Base-by-base conservation (phyloP, 1,284 basidiomycete genomes). In the Gomphus bonarii region DNA sequence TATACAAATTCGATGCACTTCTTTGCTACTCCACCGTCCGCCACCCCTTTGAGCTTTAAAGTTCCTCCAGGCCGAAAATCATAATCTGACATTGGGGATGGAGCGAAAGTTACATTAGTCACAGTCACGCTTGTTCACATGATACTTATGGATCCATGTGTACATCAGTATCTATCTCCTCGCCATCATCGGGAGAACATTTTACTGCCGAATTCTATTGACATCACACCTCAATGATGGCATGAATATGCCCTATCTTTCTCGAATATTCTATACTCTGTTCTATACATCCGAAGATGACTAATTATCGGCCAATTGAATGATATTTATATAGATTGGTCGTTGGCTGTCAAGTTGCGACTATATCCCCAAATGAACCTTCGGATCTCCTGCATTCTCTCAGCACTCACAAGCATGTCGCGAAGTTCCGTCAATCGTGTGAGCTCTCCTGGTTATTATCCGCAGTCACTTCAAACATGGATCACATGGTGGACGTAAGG, bases 41-140 rank as follows among this genome's bases (percentile, higher is more conserved):
- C 76, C 38, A 85, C 82, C 36, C 87, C 84, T 73, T 95, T 95
- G 69, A 95, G 79, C 72, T 94, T 95, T 68, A 95, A 84, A 62
- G 88, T 84, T 65, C 93, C 92, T 49, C 91, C 88, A 48, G 91
- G 84, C 66, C 83, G 84, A 71, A 88, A 78, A 72, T 90, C 82
- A 72, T 95, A 95, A 69, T 91, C 91, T 63, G 82, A 81, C 84
- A 89, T 88, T 65, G 62, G 61, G 60, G 50, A 47, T 56, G 60
- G 65, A 53, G 28, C 28, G 49, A 50, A 53, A 40, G 54, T 30
- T 12, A 35, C 49, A 43, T 58, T 14, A 12, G 57, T 52, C 50
- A 58, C 50, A 7, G 40, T 52, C 50, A 43, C 50, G 18, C 14
- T 30, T 22, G n/a, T 28, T 51, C 50, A 51, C 50, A 51, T 40